These are phyloP conservation scores for Allium sativum DNA, from an alignment of 106 monocot species.

Conservation along the genomic window DNA sequence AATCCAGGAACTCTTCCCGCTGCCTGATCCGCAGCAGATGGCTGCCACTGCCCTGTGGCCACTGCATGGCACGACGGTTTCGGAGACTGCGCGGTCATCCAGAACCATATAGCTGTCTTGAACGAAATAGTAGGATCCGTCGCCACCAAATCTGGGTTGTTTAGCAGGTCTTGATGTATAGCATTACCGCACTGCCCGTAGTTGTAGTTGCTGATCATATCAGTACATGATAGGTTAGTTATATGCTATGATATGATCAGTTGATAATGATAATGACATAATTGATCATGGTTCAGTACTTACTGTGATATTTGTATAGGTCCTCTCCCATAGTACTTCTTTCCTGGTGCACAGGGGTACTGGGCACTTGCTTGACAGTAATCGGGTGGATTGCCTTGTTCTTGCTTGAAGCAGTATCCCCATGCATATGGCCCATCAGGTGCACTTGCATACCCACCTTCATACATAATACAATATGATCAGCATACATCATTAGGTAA, in stretches of 20 bases:
- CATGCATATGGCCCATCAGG: slow-evolving; percentile 80
- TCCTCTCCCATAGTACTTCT: slow-evolving; percentile 78
- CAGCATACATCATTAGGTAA: no score
- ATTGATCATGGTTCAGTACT: not conserved
- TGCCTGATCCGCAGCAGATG: no score
- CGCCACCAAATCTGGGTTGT: no score
- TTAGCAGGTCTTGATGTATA: no score
- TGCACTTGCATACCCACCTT: slow-evolving; percentile 66
- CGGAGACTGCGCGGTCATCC: no score
- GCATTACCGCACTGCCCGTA: no score
- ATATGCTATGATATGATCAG: not conserved
- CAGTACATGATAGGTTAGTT: not conserved
- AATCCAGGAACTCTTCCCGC: no score
- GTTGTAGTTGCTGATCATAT: no score
- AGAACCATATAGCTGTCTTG: no score
- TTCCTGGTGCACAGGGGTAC: slow-evolving; percentile 77
- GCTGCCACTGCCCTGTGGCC: no score
- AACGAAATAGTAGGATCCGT: no score
- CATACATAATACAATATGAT: not conserved
- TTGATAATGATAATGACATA: not conserved
- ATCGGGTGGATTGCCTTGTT: slow-evolving; percentile 41
- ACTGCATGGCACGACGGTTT: no score
- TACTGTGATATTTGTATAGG: slow-evolving; percentile 73
- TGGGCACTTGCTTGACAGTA: slow-evolving; percentile 52
- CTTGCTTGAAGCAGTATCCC: slow-evolving; percentile 76